Conservation (phyloP, 495 filamentous ascomycete species). For the Aspergillus leporis region DNA sequence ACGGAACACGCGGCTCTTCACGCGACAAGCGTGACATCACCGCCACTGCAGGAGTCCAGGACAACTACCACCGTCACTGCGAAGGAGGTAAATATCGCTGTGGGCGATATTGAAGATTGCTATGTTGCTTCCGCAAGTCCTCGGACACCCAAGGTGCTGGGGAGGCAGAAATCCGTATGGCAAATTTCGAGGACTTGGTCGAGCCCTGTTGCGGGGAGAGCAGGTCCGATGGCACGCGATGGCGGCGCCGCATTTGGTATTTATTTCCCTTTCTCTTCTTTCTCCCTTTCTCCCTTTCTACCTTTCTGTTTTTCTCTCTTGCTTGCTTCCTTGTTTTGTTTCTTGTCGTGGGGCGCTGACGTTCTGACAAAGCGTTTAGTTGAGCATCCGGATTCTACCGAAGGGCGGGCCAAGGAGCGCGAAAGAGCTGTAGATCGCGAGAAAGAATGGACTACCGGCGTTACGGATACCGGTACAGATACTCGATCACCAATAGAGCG, state of each 20-base stretch:
- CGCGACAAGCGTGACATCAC: constrained; percentile 12
- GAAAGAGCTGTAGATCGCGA: constrained; percentile 32
- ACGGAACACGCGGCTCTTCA: constrained; percentile 26
- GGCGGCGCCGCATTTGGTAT: constrained; percentile 36
- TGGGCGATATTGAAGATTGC: constrained; percentile 42
- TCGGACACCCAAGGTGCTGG: constrained; percentile 45
- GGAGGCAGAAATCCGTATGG: constrained; percentile 41
- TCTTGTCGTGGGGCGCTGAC: constrained; percentile 44
- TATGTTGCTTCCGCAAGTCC: constrained; percentile 27
- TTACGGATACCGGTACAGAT: constrained; percentile 28
- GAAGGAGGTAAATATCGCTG: background rate
- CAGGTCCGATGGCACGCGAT: constrained; percentile 35
- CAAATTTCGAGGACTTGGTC: constrained; percentile 23
- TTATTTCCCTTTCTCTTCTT: constrained; percentile 10
- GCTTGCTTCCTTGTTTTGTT: constrained; percentile 8
- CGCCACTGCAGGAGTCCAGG: constrained; percentile 8
- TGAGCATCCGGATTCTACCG: constrained; percentile 49
- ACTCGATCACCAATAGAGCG: constrained; percentile 64
- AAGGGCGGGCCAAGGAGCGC: constrained; percentile 45
- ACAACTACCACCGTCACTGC: constrained; percentile 6
- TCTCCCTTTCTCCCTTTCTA: too few species aligned
- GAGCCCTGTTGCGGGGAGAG: constrained; percentile 11
- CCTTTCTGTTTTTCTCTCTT: constrained; percentile 3
- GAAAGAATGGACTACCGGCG: constrained; percentile 22
- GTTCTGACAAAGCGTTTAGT: constrained; percentile 66